These are phyloP conservation scores for Solanum rostratum DNA, from an alignment of 257 asterid species.

Conservation along the genomic window DNA sequence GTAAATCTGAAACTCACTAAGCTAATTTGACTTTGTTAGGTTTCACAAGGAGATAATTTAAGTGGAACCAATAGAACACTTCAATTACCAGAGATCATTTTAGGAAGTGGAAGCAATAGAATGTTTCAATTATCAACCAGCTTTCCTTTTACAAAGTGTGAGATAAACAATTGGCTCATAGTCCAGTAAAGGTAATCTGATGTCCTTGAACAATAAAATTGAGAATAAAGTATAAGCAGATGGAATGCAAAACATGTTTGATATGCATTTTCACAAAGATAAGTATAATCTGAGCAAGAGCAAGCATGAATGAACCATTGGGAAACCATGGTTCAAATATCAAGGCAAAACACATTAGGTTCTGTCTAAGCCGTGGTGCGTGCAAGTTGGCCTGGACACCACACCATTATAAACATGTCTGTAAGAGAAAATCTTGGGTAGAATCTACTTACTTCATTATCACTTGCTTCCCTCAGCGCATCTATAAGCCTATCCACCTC, in stretches of 20 bases:
- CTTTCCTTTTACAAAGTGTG: background rate
- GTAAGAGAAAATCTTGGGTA: background rate
- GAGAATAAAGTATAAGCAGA: background rate
- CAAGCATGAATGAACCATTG: background rate
- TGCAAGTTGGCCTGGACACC: background rate
- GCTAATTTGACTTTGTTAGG: background rate
- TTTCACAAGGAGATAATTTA: background rate
- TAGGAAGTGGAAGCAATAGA: background rate
- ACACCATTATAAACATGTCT: background rate
- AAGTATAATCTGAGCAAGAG: background rate
- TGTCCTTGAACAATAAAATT: background rate
- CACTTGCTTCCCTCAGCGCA: constrained; percentile 69
- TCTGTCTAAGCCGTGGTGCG: background rate
- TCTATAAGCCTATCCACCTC: constrained; percentile 85
- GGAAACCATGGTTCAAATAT: background rate
- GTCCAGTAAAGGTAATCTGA: background rate
- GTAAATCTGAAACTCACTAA: background rate
- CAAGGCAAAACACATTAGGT: background rate
- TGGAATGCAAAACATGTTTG: background rate
- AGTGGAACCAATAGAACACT: background rate
- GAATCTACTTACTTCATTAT: constrained; percentile 54
- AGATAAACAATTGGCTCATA: background rate
- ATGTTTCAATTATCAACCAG: background rate
- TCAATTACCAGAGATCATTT: background rate
- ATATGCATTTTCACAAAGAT: background rate